Evolutionary conservation across 1,284 basidiomycete genomes (phyloP).

Genomic region (Rhodotorula sp.): DNA sequence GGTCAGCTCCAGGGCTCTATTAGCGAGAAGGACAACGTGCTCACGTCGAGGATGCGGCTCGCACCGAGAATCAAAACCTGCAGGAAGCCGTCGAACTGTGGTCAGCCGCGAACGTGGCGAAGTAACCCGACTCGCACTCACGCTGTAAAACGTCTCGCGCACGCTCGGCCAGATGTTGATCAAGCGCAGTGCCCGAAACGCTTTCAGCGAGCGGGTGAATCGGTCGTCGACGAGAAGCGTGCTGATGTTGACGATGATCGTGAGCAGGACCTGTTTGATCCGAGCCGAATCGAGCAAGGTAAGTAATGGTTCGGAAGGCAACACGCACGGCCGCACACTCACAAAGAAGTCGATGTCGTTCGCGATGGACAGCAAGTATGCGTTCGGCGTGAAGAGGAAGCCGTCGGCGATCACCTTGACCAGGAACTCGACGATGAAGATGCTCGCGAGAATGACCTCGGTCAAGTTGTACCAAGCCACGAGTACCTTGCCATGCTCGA

Average conservation of each 20-base stretch:
- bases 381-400: constrained; percentile 84
- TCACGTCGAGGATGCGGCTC: constrained; percentile 70
- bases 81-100: no score
- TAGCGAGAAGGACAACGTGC: neutral
- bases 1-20: neutral
- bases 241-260: constrained; percentile 76
- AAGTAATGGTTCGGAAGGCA: no score
- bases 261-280: constrained; percentile 59
- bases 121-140: neutral
- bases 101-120: no score
- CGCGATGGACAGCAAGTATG: constrained; percentile 88
- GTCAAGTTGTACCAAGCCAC: constrained; percentile 85
- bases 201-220: constrained; percentile 81
- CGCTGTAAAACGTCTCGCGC: constrained; percentile 83
- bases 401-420: constrained; percentile 94
- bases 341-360: constrained; percentile 84
- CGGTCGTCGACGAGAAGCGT: constrained; percentile 76
- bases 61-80: constrained; percentile 80
- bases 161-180: constrained; percentile 85
- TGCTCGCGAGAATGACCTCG: constrained; percentile 71
- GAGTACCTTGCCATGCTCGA: constrained; percentile 59
- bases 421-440: constrained; percentile 78
- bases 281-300: neutral
- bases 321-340: neutral
- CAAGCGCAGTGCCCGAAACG: constrained; percentile 80